These are phyloP conservation scores for Anastatica hierochuntica DNA, from an alignment of 345 rosid species.

Conservation along the genomic window DNA sequence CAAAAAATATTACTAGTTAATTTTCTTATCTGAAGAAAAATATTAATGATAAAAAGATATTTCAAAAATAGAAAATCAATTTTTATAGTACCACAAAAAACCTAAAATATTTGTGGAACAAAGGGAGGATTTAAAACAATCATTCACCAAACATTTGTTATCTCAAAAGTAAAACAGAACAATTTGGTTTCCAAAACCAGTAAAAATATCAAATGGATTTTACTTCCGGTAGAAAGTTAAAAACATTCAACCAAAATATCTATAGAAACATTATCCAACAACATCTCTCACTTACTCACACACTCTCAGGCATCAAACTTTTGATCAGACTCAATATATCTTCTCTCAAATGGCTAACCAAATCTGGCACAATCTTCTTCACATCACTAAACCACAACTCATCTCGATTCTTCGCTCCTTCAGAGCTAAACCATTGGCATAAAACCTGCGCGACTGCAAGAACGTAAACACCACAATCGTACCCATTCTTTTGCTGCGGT, in stretches of 20 bases:
- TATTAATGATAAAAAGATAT: too few relatives aligned
- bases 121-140: too few relatives aligned
- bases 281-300: slow-evolving; percentile 14
- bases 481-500: slow-evolving; percentile 59
- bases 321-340: slow-evolving; percentile 50
- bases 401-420: slow-evolving; percentile 18
- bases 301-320: slow-evolving; percentile 33
- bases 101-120: too few relatives aligned
- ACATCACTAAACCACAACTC: slow-evolving; percentile 55
- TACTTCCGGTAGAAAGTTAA: background rate
- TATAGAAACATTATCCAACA: background rate
- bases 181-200: too few relatives aligned
- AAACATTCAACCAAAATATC: background rate
- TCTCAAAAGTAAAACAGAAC: too few relatives aligned
- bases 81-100: too few relatives aligned
- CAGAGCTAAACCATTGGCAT: slow-evolving; percentile 42
- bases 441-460: slow-evolving; percentile 46
- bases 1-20: too few relatives aligned
- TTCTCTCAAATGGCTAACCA: slow-evolving; percentile 36
- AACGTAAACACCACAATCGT: slow-evolving; percentile 67
- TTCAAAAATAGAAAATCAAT: too few relatives aligned
- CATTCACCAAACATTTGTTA: too few relatives aligned
- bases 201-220: too few relatives aligned
- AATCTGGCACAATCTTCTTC: slow-evolving; percentile 43
- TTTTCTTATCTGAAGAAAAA: too few relatives aligned